Conservation (phyloP, 2,329 filamentous ascomycete genomes). For the Aphanocladium album region DNA sequence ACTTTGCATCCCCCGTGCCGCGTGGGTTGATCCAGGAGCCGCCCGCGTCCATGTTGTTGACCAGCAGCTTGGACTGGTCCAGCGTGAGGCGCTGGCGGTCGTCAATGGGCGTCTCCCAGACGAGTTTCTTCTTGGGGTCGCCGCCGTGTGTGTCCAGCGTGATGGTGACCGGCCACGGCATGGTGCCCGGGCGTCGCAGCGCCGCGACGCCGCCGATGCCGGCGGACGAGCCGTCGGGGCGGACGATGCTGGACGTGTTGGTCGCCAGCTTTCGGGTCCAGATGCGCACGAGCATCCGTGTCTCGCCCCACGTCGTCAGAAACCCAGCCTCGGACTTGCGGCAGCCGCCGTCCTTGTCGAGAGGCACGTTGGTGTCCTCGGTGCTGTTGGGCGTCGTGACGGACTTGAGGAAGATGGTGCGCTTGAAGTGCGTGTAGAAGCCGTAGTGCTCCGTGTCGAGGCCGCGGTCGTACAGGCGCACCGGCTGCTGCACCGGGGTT, state of each 20-base stretch:
- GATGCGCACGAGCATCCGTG: slow-evolving; percentile 59
- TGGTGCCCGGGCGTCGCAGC: slow-evolving; percentile 47
- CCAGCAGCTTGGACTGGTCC: slow-evolving; percentile 39
- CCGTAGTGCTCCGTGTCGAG: slow-evolving; percentile 80
- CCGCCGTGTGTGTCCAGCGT: slow-evolving; percentile 60
- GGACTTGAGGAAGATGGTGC: slow-evolving; percentile 74
- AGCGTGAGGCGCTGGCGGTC: slow-evolving; percentile 40
- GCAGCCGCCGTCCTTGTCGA: slow-evolving; percentile 52
- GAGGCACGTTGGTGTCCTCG: slow-evolving; percentile 34
- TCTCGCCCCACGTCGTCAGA: slow-evolving; percentile 55
- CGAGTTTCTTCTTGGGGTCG: slow-evolving; percentile 44
- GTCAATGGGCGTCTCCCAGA: slow-evolving; percentile 49
- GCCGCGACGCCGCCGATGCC: slow-evolving; percentile 21
- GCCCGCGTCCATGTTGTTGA: slow-evolving; percentile 45
- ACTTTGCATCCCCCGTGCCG: slow-evolving; percentile 36
- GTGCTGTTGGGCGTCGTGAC: slow-evolving; percentile 43
- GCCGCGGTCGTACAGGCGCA: slow-evolving; percentile 81
- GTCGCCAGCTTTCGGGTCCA: slow-evolving; percentile 51
- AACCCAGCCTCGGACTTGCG: slow-evolving; percentile 48
- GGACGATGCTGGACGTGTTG: slow-evolving; percentile 37
- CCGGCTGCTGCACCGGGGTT: slow-evolving; percentile 65
- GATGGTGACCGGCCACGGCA: slow-evolving; percentile 60
- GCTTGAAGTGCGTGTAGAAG: slow-evolving; percentile 89
- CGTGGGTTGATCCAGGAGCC: slow-evolving; percentile 51
- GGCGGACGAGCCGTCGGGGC: slow-evolving; percentile 24